These are phyloP conservation scores for Pythium aquatile DNA, from an alignment of 352 stramenopile genomes.

Conservation along the genomic window DNA sequence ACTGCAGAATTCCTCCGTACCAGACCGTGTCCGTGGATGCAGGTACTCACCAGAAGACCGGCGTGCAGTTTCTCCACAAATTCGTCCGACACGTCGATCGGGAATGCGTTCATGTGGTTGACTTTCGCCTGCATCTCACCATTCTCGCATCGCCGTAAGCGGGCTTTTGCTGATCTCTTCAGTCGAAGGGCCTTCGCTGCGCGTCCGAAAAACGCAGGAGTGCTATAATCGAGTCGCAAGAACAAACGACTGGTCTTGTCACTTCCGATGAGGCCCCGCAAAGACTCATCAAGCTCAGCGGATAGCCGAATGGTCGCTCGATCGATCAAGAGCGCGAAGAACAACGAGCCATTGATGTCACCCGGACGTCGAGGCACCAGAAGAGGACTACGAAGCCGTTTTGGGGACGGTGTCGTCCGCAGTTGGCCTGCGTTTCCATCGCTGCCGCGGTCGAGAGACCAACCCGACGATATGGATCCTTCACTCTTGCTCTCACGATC, in stretches of 20 bases:
- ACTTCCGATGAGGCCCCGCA: background rate
- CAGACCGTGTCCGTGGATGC: too few relatives aligned
- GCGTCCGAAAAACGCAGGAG: conserved; percentile 18
- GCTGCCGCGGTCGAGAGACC: conserved; percentile 2
- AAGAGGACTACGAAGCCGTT: background rate
- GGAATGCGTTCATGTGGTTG: conserved; percentile 29
- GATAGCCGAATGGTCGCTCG: background rate
- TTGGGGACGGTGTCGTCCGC: background rate
- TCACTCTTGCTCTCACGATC: conserved; percentile 1
- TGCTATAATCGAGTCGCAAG: conserved; percentile 23
- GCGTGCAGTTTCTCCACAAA: conserved; percentile 13
- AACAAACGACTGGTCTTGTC: background rate
- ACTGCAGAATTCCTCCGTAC: background rate
- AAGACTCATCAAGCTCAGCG: background rate
- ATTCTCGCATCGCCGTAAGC: conserved; percentile 2
- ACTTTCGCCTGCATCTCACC: conserved; percentile 2
- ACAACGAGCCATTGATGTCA: conserved; percentile 2
- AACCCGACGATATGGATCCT: background rate
- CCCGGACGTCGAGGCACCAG: background rate
- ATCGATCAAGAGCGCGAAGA: conserved; percentile 7
- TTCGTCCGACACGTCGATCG: conserved; percentile 17
- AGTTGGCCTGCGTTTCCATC: background rate
- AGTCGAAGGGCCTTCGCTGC: conserved; percentile 9
- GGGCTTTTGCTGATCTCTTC: conserved; percentile 21
- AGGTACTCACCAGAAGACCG: conserved; percentile 14